phyloP scores from a whole-genome alignment of 169 alveolate species.

The Neospora caninum region DNA sequence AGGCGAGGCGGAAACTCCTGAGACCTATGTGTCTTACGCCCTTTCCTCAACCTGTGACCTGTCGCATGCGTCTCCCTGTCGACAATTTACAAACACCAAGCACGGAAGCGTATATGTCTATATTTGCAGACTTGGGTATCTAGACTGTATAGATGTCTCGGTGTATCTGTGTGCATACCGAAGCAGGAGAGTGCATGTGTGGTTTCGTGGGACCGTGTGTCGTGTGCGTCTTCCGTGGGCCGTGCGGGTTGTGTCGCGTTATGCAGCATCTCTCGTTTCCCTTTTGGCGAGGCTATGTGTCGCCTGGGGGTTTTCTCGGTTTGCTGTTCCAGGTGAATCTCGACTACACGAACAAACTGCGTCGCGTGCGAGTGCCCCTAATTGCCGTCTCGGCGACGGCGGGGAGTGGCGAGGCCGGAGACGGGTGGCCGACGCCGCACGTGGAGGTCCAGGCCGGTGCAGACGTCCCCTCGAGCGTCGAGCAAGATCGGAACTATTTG shows the following conservation, averaged over 20 bases:
- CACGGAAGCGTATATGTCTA: too few relatives aligned
- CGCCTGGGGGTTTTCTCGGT: not conserved
- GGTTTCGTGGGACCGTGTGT: too few relatives aligned
- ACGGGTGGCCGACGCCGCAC: not conserved
- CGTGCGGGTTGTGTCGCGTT: too few relatives aligned
- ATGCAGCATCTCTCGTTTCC: too few relatives aligned
- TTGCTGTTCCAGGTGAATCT: not conserved
- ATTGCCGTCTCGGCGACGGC: not conserved
- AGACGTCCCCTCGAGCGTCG: constrained; percentile 49
- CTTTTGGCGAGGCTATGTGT: too few relatives aligned
- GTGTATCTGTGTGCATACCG: not conserved
- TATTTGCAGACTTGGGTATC: too few relatives aligned
- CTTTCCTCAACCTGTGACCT: too few relatives aligned
- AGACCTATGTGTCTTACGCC: too few relatives aligned
- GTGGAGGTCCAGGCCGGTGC: not conserved
- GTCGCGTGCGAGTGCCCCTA: not conserved
- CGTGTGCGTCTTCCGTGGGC: too few relatives aligned
- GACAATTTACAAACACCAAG: too few relatives aligned
- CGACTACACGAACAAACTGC: not conserved
- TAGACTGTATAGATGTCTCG: not conserved
- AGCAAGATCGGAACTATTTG: constrained; percentile 43
- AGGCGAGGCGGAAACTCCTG: too few relatives aligned
- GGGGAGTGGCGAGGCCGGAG: not conserved
- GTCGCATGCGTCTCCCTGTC: too few relatives aligned
- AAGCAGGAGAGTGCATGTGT: not conserved